Evolutionary conservation across 176 grass and related monocot genomes (phyloP).

Genomic region (Cocos nucifera): DNA sequence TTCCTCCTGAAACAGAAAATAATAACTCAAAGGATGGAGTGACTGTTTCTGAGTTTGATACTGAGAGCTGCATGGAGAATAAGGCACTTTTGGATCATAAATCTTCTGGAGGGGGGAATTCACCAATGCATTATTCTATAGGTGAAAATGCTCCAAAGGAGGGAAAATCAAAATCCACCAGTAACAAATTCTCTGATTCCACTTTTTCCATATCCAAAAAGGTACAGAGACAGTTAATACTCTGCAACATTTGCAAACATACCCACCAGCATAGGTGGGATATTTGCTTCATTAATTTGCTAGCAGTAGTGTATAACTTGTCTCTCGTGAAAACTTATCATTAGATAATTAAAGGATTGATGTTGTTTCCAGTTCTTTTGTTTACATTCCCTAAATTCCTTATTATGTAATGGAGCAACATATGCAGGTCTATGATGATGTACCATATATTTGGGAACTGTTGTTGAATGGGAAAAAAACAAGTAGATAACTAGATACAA

Average conservation of each 20-base stretch:
- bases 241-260: background rate
- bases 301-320: too few species aligned
- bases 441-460: too few species aligned
- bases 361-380: too few species aligned
- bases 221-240: slow-evolving; percentile 30
- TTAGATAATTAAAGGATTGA: too few species aligned
- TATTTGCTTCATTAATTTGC: too few species aligned
- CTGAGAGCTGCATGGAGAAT: slow-evolving; percentile 18
- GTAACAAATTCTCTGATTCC: slow-evolving; percentile 25
- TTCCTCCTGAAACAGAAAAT: slow-evolving; percentile 8
- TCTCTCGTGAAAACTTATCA: too few species aligned
- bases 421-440: too few species aligned
- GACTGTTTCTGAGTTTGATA: slow-evolving; percentile 25
- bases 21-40: slow-evolving; percentile 14
- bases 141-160: slow-evolving; percentile 32
- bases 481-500: too few species aligned
- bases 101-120: slow-evolving; percentile 19
- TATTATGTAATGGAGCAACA: too few species aligned
- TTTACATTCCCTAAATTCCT: too few species aligned
- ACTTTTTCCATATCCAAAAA: slow-evolving; percentile 67
- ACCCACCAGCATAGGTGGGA: background rate
- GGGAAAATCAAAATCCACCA: slow-evolving; percentile 20
- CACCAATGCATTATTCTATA: slow-evolving; percentile 12
- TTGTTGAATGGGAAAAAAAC: too few species aligned
- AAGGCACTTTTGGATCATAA: slow-evolving; percentile 12